Percentiles rank a stretch among this genome's conserved stretches.
phyloP scores from a whole-genome alignment of 139 green algal genomes.

The Chlamydomonas eustigma region DNA sequence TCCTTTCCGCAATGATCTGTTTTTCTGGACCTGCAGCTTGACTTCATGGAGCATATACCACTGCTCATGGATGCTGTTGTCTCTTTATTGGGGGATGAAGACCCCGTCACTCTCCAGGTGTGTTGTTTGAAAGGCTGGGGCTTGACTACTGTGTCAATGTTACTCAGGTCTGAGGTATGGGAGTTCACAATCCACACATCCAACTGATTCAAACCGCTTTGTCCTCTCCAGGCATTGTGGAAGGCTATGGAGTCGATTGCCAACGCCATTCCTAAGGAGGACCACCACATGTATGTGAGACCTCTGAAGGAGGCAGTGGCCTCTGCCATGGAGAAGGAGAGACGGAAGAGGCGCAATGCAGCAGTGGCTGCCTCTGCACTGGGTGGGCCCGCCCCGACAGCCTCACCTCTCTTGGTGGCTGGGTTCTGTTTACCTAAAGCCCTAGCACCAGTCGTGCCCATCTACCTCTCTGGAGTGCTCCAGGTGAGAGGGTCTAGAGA shows the following conservation, averaged over 20 bases:
- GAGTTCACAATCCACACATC: not conserved
- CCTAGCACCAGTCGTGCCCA: conserved; percentile 81
- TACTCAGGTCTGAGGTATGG: too few relatives aligned
- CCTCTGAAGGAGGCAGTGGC: conserved; percentile 22
- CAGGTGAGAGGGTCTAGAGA: conserved; percentile 38
- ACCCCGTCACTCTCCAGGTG: conserved; percentile 6
- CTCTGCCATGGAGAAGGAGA: conserved; percentile 73
- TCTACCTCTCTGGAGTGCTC: conserved; percentile 90
- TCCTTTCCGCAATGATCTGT: too few relatives aligned
- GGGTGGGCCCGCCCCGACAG: not conserved
- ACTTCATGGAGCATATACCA: conserved; percentile 34
- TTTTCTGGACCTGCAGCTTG: too few relatives aligned
- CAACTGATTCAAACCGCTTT: not conserved
- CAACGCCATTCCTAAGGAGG: conserved; percentile 79
- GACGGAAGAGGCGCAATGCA: conserved; percentile 55
- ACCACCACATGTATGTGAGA: conserved; percentile 64
- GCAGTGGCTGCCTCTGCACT: conserved; percentile 12
- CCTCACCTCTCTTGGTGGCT: conserved; percentile 52
- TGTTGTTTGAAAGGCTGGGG: not conserved
- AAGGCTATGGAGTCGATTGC: conserved; percentile 68
- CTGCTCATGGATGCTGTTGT: conserved; percentile 25
- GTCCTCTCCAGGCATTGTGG: conserved; percentile 48
- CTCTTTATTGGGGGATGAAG: conserved; percentile 7
- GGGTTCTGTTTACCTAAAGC: conserved; percentile 88
- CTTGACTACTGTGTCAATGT: not conserved